Conservation (phyloP, 2,329 filamentous ascomycete species). For the Arthrobotrys sinensis region DNA sequence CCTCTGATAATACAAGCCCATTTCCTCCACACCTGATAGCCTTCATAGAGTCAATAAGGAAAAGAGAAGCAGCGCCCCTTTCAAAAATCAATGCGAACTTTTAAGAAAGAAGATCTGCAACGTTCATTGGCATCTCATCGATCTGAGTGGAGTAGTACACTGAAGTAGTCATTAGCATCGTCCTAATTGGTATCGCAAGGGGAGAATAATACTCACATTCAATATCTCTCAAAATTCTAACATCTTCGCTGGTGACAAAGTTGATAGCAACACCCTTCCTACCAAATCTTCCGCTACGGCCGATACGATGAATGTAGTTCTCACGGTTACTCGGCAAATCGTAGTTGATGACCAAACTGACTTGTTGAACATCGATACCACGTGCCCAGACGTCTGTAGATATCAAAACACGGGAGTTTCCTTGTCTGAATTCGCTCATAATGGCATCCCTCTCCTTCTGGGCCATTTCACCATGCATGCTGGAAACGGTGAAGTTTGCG, state of each 20-base stretch:
- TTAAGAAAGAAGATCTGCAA: constrained; percentile 71
- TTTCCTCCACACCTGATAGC: constrained; percentile 62
- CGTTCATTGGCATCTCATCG: constrained; percentile 99
- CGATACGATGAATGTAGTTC: constrained; percentile 99
- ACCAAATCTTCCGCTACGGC: constrained; percentile 93
- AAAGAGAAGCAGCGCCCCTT: constrained; percentile 31
- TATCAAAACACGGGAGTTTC: constrained; percentile 94
- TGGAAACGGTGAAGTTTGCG: constrained; percentile 97
- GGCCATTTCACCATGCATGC: constrained; percentile 99
- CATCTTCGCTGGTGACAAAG: constrained; percentile 98
- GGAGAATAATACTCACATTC: constrained; percentile 76
- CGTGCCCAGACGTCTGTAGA: constrained; percentile 98
- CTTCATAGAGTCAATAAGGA: constrained; percentile 43
- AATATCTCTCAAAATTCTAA: constrained; percentile 96
- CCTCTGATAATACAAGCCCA: constrained; percentile 62
- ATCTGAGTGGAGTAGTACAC: constrained; percentile 97
- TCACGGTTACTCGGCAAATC: constrained; percentile 98
- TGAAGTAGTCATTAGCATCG: constrained; percentile 68
- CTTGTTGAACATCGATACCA: constrained; percentile 98
- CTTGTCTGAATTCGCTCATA: constrained; percentile 98
- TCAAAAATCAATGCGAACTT: constrained; percentile 6
- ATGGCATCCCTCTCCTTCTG: constrained; percentile 98
- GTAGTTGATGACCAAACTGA: constrained; percentile 98
- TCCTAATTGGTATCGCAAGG: neutral
- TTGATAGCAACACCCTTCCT: constrained; percentile 99